Base-by-base conservation (phyloP, 2,329 filamentous ascomycete species). In the Colletotrichum endophyticum region DNA sequence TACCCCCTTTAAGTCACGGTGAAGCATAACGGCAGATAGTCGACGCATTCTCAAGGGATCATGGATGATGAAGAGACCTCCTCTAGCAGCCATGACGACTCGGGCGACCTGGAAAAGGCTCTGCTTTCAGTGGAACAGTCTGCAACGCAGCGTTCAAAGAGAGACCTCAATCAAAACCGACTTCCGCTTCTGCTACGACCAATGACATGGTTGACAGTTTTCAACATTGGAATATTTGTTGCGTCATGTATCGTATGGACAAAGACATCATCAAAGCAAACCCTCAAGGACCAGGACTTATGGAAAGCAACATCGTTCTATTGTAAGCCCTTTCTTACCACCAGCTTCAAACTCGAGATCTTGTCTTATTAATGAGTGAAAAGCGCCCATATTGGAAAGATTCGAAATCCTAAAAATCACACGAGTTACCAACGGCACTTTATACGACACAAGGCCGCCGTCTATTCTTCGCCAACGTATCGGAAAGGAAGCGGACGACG, bases 241-340 rank as follows among this genome's bases (percentile, higher is more conserved):
- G 70, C 34, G 2, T 73, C 70, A 16, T 73, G 32, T 5, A 16
- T 28, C 7, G 6, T 62, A 4, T 57, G 39, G 53, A 16, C 49
- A 13, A 12, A 1, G 11, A 6, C 39, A 7, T 39, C 12, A 3
- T 28, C 49, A 22, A 69, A 27, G 19, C 6, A 34, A 6, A 22
- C 11, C 13, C n/a, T 16, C 15, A 39, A 13, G 4, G 16, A 56
- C 1, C 71, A 73, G 28, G 71, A 73, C 13, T n/a, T 56, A 6
- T 73, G 71, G 71, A 73, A 34, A 28, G 36, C 28, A n/a, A 73
- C 56, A 8, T 69, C 71, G 2, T 73, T 73, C 19, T 73, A 62
- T 12, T 73, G 64, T 73, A 27, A 69, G 36, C 15, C n/a, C n/a
- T n/a, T n/a, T n/a, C n/a, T n/a, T n/a, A n/a, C n/a, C n/a, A n/a